Conservation (phyloP, 352 stramenopile species). For the Pythium apleroticum region DNA sequence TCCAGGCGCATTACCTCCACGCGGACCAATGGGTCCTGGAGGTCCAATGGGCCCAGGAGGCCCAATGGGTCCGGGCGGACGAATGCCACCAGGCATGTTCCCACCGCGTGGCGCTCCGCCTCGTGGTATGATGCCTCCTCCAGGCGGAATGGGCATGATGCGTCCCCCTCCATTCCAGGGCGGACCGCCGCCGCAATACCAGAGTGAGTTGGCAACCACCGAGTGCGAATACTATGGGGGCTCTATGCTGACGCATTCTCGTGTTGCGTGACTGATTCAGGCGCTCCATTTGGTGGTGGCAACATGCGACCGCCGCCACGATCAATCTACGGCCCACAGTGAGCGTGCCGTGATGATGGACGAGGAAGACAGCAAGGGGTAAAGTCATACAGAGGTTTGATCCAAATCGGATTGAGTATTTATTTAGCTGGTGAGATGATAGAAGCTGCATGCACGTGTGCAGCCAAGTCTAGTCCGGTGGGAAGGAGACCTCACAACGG, state of each 20-base stretch:
- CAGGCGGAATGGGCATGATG: slow-evolving; percentile 53
- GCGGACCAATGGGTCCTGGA: slow-evolving; percentile 25
- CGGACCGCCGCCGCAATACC: slow-evolving; percentile 21
- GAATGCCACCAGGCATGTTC: slow-evolving; percentile 53
- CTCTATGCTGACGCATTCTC: not conserved
- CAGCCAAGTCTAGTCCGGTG: not conserved
- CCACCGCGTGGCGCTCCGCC: slow-evolving; percentile 64
- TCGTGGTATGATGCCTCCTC: slow-evolving; percentile 69
- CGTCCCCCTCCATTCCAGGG: slow-evolving; percentile 66
- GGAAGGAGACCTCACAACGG: not conserved
- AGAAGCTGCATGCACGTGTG: slow-evolving; percentile 10
- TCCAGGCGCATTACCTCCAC: slow-evolving; percentile 47
- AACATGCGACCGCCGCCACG: slow-evolving; percentile 45
- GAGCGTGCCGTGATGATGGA: not conserved
- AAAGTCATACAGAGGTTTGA: slow-evolving; percentile 8
- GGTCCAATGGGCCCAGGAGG: slow-evolving; percentile 21
- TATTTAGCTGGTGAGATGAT: slow-evolving; percentile 6
- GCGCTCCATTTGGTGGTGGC: slow-evolving; percentile 36
- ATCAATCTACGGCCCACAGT: slow-evolving; percentile 80
- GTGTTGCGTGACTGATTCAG: slow-evolving; percentile 4
- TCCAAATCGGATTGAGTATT: slow-evolving; percentile 1
- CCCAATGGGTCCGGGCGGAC: slow-evolving; percentile 20
- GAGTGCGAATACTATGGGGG: not conserved
- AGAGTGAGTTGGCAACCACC: slow-evolving; percentile 1
- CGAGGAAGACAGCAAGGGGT: not conserved